Evolutionary conservation across 208 protist species (phyloP).

Genomic region (Trypanosoma theileri): DNA sequence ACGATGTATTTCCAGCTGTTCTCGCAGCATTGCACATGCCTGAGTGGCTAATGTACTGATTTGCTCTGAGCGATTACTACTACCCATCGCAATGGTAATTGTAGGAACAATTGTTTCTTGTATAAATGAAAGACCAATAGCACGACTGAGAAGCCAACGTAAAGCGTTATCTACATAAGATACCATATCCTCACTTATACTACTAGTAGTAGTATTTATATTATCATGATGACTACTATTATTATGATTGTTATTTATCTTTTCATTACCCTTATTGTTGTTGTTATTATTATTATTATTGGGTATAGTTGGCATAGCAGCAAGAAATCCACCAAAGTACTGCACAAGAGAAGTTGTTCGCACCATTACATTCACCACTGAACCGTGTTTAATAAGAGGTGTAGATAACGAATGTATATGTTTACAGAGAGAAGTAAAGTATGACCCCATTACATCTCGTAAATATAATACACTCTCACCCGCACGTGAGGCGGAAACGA

Average conservation of each 20-base stretch:
- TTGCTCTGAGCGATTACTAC: slow-evolving; percentile 48
- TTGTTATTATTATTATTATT: not conserved
- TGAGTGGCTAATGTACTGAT: slow-evolving; percentile 61
- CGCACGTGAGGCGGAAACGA: slow-evolving; percentile 11
- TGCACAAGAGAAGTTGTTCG: slow-evolving; percentile 81
- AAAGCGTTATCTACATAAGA: slow-evolving; percentile 29
- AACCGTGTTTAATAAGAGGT: slow-evolving; percentile 61
- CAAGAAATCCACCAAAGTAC: slow-evolving; percentile 72
- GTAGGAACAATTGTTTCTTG: slow-evolving; percentile 49
- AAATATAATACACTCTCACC: not conserved
- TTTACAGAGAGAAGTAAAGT: slow-evolving; percentile 48
- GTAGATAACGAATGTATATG: slow-evolving; percentile 50
- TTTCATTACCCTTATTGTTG: slow-evolving; percentile 1
- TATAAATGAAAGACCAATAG: slow-evolving; percentile 31
- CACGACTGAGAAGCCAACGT: slow-evolving; percentile 40
- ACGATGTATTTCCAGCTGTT: slow-evolving; percentile 75
- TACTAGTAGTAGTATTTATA: not conserved
- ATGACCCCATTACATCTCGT: slow-evolving; percentile 18
- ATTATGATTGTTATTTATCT: not conserved
- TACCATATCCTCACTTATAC: not conserved
- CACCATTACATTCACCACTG: slow-evolving; percentile 80
- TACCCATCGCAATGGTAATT: slow-evolving; percentile 43
- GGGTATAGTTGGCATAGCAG: slow-evolving; percentile 41
- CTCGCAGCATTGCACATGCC: slow-evolving; percentile 49
- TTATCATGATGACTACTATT: not conserved